phyloP scores from a whole-genome alignment of 345 rosid genomes.

The Sisymbrium irio region DNA sequence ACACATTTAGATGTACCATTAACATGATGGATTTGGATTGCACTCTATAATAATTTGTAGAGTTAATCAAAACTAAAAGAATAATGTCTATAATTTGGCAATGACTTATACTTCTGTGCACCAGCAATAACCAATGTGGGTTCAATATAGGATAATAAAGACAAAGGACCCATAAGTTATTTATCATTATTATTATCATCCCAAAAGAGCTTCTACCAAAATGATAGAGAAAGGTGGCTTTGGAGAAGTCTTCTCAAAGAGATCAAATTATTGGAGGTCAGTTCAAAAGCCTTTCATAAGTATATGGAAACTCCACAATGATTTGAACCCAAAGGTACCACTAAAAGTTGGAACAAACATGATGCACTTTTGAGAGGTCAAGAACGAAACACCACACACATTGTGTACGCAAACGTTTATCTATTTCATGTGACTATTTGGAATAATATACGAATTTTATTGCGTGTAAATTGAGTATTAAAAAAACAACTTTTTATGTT shows the following conservation, averaged over 20 bases:
- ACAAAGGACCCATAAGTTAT: background rate
- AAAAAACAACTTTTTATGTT: background rate
- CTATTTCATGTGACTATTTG: background rate
- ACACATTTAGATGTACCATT: background rate
- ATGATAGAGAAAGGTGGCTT: conserved; percentile 35
- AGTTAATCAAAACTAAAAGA: conserved; percentile 4
- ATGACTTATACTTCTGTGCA: background rate
- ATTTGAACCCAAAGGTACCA: conserved; percentile 35
- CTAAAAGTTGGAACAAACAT: conserved; percentile 28
- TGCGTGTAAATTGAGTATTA: background rate
- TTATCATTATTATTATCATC: background rate
- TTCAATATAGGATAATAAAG: background rate
- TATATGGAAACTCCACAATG: conserved; percentile 27
- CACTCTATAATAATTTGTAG: background rate
- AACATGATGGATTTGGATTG: background rate
- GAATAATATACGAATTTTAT: background rate
- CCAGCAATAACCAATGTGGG: background rate
- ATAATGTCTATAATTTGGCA: background rate
- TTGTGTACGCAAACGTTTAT: background rate
- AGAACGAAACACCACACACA: conserved; percentile 7
- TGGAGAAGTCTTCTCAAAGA: conserved; percentile 22
- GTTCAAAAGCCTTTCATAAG: conserved; percentile 16
- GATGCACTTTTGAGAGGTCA: conserved; percentile 30
- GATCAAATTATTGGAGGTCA: conserved; percentile 30
- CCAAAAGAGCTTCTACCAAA: conserved; percentile 20